A percentile compares a stretch with the other conserved stretches of the same genome.
Evolutionary conservation across 371 early-diverging fungal genomes (phyloP).

Genomic region (Fennellomyces sp.): DNA sequence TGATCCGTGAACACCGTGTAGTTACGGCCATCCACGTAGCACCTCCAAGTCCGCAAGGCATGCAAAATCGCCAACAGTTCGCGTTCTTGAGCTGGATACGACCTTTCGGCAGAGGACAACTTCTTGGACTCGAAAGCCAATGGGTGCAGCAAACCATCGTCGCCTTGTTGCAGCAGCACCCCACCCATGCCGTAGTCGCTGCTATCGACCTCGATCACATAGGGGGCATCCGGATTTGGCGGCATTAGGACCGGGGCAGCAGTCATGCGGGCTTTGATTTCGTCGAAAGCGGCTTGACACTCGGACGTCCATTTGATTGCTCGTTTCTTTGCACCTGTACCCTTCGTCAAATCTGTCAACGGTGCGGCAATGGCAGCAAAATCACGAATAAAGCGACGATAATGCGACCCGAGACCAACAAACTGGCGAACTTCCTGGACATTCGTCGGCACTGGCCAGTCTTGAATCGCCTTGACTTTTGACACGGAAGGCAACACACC

Average conservation of each 20-base stretch:
- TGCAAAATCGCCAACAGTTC: conserved; percentile 38
- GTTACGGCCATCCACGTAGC: conserved; percentile 24
- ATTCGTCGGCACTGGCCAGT: too few species aligned
- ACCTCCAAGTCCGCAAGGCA: conserved; percentile 34
- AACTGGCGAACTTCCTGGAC: conserved; percentile 39
- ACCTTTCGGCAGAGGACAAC: conserved; percentile 8
- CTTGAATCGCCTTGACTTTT: conserved; percentile 37
- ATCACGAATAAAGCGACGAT: conserved; percentile 7
- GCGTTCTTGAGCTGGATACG: conserved; percentile 41
- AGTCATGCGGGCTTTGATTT: conserved; percentile 5
- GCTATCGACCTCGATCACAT: conserved; percentile 36
- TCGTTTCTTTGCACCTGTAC: too few species aligned
- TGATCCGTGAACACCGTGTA: conserved; percentile 30
- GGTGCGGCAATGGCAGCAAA: background rate
- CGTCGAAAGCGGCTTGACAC: conserved; percentile 14
- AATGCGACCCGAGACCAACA: conserved; percentile 28
- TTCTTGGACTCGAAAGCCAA: conserved; percentile 26
- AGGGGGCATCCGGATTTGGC: conserved; percentile 22
- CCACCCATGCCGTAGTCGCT: conserved; percentile 31
- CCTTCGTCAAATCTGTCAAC: background rate
- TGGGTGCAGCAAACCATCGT: conserved; percentile 35
- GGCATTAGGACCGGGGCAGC: conserved; percentile 11
- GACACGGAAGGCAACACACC: conserved; percentile 28
- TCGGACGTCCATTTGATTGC: conserved; percentile 4
- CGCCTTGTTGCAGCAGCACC: conserved; percentile 22